Base-by-base conservation (phyloP, 305 asterid genomes). In the Fraxinus albicans region DNA sequence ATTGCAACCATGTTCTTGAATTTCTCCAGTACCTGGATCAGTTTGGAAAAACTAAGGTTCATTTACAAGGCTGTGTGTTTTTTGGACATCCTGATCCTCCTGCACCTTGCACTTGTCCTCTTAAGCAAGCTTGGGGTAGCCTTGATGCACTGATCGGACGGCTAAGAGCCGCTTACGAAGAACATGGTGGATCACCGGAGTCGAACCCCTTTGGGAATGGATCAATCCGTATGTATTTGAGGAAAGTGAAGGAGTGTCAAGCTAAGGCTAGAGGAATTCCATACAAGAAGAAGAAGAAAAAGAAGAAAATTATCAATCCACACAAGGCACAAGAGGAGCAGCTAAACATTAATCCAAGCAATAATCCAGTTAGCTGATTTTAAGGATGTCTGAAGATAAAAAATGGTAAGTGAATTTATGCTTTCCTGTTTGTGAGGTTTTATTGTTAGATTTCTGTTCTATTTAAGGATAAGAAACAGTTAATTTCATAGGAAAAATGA, bases 31-130 rank as follows among this genome's bases (percentile, higher is more conserved):
- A 94, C 81, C 87, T 94, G 0, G 98, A 94, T 78, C 97, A 93
- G 87, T 93, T 93, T 35, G 98, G 98, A 0, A 94, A 94, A 50
- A 94, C 98, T 58, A 94, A 94, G 88, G 97, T 93, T 77, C 98
- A 94, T 50, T 40, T 93, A 84, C 97, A 90, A 79, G 97, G 95
- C 0, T 94, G 98, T 12, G 88, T 85, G 2, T 94, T 93, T 19
- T 94, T 92, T 84, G 98, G 98, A 73, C 97, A 92, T 82, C 98
- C 98, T 12, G 97, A 93, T 27, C 98, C 97, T 3, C 98, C 98
- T 0, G 97, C 92, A 0, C 97, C 98, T 0, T 94, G 98, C 86
- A 92, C 94, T 78, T 93, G 98, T 76, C 98, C 98, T 5, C 83
- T 94, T 23, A 84, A 96, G 84, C 98, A 94, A 87, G 98, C 98